Base-by-base conservation (phyloP, 1,139 yeast genomes). In the Candida sojae region DNA sequence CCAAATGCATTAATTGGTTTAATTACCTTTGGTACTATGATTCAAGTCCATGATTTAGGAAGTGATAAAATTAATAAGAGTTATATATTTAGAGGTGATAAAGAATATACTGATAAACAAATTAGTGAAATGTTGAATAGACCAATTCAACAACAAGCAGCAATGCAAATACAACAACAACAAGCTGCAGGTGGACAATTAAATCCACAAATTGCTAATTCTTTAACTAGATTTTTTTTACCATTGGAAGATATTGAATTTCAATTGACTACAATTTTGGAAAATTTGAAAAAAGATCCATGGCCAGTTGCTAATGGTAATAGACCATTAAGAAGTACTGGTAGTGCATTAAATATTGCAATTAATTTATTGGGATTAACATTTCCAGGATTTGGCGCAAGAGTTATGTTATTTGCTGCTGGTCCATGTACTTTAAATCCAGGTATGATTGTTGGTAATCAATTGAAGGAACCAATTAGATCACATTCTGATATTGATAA, bases 351-450 rank as follows among this genome's bases (percentile, higher is more conserved):
- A 61, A 83, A 88, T 54, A 84, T 93, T 55, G 97, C 98, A 21
- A 79, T 91, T 30, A 82, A 88, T 59, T 70, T 93, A 52, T 79
- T 91, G 57, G 97, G 93, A 61, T 85, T 88, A 43, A 79, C 96
- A n/a, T 92, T 83, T 73, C 84, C 93, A 48, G 91, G 92, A 52
- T 83, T 86, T 59, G 97, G 98, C 45, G 96, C 96, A 17, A 84
- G 97, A 67, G 79, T 93, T 59, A 85, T 90, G 80, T 77, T 93
- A 55, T 93, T 93, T 62, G 84, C 96, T 42, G 96, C 95, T 48
- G 99, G 99, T 53, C 96, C 97, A 46, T 86, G 97, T 63, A 93
- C 99, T 46, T 84, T 90, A 61, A 88, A 86, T 41, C 99, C 99
- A 10, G 99, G 99, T 61, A 75, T 90, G 71, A 91, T 93, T 60